A percentile compares a stretch with the other conserved stretches of the same genome.
Evolutionary conservation across 805 yeast genomes (phyloP).

Genomic region (Pichia nanzhaoensis): DNA sequence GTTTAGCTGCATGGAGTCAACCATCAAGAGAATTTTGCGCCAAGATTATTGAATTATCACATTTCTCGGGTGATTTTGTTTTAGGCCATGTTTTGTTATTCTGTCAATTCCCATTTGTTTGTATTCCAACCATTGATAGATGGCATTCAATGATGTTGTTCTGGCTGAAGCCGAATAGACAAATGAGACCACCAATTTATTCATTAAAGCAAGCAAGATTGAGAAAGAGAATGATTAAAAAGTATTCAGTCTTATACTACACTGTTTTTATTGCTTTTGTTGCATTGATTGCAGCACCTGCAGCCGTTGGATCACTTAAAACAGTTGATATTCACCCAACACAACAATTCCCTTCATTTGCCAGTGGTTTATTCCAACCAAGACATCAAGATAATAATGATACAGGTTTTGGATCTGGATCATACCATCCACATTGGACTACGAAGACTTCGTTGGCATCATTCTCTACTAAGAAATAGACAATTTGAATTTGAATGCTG

Average conservation of each 20-base stretch:
- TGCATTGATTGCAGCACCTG: slow-evolving; percentile 84
- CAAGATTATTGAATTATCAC: slow-evolving; percentile 87
- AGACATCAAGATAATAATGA: slow-evolving; percentile 76
- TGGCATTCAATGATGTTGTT: slow-evolving; percentile 98
- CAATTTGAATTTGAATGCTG: background rate
- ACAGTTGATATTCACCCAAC: slow-evolving; percentile 34
- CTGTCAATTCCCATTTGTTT: slow-evolving; percentile 80
- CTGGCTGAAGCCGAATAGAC: slow-evolving; percentile 97
- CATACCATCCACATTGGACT: slow-evolving; percentile 39
- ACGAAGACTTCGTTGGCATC: slow-evolving; percentile 37
- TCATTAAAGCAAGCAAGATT: slow-evolving; percentile 93
- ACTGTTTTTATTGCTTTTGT: slow-evolving; percentile 61
- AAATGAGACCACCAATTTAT: slow-evolving; percentile 96
- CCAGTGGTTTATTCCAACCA: slow-evolving; percentile 81
- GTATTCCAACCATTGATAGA: slow-evolving; percentile 84
- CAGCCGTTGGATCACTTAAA: slow-evolving; percentile 56
- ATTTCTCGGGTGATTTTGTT: slow-evolving; percentile 93
- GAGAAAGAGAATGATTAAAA: slow-evolving; percentile 95
- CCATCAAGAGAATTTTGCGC: slow-evolving; percentile 94
- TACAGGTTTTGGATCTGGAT: slow-evolving; percentile 50
- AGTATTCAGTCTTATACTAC: slow-evolving; percentile 80
- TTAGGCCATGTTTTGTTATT: slow-evolving; percentile 86
- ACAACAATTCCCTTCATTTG: slow-evolving; percentile 28
- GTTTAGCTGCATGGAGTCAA: slow-evolving; percentile 90
- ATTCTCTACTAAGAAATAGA: slow-evolving; percentile 41